Percentiles rank a stretch among this genome's conserved stretches.
These are phyloP conservation scores for Lyophyllum atratum DNA, from an alignment of 768 basidiomycete species.

Conservation along the genomic window DNA sequence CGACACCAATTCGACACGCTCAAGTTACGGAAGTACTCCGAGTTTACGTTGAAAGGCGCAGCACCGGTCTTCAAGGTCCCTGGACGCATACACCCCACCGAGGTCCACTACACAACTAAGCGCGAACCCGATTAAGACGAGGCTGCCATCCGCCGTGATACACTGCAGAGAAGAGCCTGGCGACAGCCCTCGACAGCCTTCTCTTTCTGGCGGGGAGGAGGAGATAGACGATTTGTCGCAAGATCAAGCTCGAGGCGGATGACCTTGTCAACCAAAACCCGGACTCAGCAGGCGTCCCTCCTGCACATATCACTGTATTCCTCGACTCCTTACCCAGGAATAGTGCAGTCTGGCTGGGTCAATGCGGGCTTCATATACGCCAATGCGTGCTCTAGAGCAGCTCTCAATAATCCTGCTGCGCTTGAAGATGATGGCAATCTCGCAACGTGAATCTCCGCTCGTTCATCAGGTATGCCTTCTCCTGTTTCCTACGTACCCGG, in stretches of 20 bases:
- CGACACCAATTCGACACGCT: conserved; percentile 95
- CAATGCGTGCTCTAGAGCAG: conserved; percentile 95
- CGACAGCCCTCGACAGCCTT: conserved; percentile 86
- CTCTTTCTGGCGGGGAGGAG: conserved; percentile 98
- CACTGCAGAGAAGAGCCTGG: conserved; percentile 94
- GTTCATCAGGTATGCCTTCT: conserved; percentile 80
- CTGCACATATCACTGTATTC: conserved; percentile 94
- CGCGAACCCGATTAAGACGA: conserved; percentile 97
- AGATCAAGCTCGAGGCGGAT: conserved; percentile 90
- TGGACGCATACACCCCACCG: conserved; percentile 92
- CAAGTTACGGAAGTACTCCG: conserved; percentile 97
- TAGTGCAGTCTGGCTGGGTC: conserved; percentile 87
- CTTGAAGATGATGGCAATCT: conserved; percentile 93
- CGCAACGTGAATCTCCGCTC: conserved; percentile 91
- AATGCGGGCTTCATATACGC: conserved; percentile 95
- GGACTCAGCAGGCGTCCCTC: conserved; percentile 80
- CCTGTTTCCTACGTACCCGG: background rate
- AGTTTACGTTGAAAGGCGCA: conserved; percentile 39
- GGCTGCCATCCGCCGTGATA: conserved; percentile 94
- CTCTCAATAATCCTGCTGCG: conserved; percentile 90
- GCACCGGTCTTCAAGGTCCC: conserved; percentile 91
- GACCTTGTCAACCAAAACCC: conserved; percentile 73
- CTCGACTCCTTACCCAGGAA: conserved; percentile 87
- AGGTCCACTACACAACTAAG: conserved; percentile 91
- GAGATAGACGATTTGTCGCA: conserved; percentile 97